phyloP scores from a whole-genome alignment of 306 rosid species.

The Mimosa pudica region DNA sequence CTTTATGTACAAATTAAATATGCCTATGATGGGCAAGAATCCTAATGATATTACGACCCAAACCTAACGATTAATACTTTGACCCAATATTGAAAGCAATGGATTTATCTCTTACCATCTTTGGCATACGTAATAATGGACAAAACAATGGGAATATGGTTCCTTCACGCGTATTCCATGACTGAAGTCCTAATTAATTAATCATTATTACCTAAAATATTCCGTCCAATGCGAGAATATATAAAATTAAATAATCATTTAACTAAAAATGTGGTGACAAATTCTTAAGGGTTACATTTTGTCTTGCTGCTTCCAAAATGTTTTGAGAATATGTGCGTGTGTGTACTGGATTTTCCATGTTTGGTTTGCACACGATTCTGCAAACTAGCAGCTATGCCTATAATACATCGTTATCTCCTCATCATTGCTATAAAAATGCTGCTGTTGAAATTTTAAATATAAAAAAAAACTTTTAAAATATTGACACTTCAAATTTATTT shows the following conservation, averaged over 20 bases:
- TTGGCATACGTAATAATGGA: conserved; percentile 14
- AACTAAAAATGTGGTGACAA: background rate
- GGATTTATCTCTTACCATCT: background rate
- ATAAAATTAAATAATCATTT: background rate
- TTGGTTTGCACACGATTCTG: conserved; percentile 11
- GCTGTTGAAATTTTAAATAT: no score
- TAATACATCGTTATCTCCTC: conserved; percentile 33
- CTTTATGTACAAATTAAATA: no score
- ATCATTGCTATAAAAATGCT: background rate
- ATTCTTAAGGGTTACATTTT: background rate
- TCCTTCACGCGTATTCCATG: background rate
- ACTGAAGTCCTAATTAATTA: background rate
- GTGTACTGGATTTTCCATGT: background rate
- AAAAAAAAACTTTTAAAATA: no score
- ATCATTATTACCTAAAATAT: conserved; percentile 1
- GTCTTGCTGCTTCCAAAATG: background rate
- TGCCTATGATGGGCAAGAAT: background rate
- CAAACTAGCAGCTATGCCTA: background rate
- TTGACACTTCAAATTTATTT: no score
- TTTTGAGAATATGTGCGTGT: background rate
- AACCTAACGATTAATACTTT: background rate
- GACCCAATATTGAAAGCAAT: background rate
- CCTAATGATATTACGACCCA: background rate
- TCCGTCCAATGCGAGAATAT: background rate
- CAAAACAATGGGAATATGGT: background rate